These are phyloP conservation scores for Mortierella sp. DNA, from an alignment of 371 early-diverging fungal genomes.

Conservation along the genomic window DNA sequence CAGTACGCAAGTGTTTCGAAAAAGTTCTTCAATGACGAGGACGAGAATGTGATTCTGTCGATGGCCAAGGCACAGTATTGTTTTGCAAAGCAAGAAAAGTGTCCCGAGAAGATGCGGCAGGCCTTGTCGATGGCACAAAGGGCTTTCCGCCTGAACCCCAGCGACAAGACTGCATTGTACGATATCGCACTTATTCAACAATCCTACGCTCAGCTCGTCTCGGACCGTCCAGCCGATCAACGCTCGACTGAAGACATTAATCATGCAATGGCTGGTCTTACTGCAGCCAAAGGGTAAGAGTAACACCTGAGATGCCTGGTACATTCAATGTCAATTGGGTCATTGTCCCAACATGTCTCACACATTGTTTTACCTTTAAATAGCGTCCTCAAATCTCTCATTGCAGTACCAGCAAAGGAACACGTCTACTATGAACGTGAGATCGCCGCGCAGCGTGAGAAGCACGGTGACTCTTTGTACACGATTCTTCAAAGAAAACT, in stretches of 20 bases:
- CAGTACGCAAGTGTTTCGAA: constrained; percentile 76
- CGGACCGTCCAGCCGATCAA: constrained; percentile 72
- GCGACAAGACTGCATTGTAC: constrained; percentile 73
- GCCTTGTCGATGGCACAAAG: constrained; percentile 71
- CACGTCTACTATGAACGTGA: constrained; percentile 70
- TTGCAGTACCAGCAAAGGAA: constrained; percentile 59
- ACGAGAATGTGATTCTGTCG: constrained; percentile 71
- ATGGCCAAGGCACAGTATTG: constrained; percentile 87
- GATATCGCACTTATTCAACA: constrained; percentile 89
- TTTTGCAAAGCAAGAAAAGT: constrained; percentile 78
- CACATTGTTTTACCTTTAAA: constrained; percentile 10
- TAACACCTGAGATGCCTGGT: no score
- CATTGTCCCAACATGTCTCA: neutral
- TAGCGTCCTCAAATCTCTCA: constrained; percentile 63
- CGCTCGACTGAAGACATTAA: constrained; percentile 67
- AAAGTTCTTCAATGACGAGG: constrained; percentile 64
- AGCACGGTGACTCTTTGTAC: constrained; percentile 71
- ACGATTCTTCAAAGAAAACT: constrained; percentile 67
- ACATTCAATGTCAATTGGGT: no score
- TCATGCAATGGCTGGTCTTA: constrained; percentile 66
- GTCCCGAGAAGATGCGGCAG: constrained; percentile 70
- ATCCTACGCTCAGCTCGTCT: constrained; percentile 81
- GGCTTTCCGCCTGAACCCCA: constrained; percentile 64
- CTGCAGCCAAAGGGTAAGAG: constrained; percentile 55
- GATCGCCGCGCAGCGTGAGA: constrained; percentile 72